Base-by-base conservation (phyloP, 106 monocot species). In the Apostasia ramifera region DNA sequence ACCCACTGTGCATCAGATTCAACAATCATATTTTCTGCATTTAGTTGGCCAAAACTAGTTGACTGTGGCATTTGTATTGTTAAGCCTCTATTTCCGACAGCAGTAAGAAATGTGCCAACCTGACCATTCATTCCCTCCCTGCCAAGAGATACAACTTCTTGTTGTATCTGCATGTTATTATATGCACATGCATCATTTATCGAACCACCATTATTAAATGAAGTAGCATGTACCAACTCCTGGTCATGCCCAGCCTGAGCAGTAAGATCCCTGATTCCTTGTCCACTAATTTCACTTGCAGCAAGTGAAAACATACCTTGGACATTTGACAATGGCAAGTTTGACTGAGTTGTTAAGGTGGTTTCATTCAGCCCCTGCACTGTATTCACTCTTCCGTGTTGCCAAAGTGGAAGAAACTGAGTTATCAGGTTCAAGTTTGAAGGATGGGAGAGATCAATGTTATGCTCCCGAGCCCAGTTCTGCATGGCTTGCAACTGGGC, bases 381-480 rank as follows among this genome's bases (percentile, higher is more conserved):
- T 58, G 78, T 80, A 46, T 66, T 14, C 79, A 82, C 67, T 48
- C 79, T 82, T 64, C 66, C 66, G 5, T 81, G 70, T 60, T 83
- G 92, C 82, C 75, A 88, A 2, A 81, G 44, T 42, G 91, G 86
- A 44, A 89, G 61, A 73, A 98, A 26, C 66, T 98, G 93, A 59
- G 82, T 71, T 45, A 93, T 72, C 52, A 93, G 59, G 68, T 76
- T 93, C 42, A 78, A 73, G 78, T 82, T 93, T 4, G 81, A 79
- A 63, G 98, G 90, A 72, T 76, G 58, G 43, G 98, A 90, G 43
- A 98, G 75, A 55, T 93, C 98, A 42, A 98, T 72, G 48, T 90
- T 93, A 68, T 76, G 71, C 70, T 90, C 86, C 67, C 73, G 76
- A 9, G 98, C 98, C 98, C 98, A 98, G 52, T 74, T 82, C 53